Percentiles rank a stretch among this genome's conserved stretches.
Conservation (phyloP, 495 filamentous ascomycete species). For the Aspergillus ellipticus region DNA sequence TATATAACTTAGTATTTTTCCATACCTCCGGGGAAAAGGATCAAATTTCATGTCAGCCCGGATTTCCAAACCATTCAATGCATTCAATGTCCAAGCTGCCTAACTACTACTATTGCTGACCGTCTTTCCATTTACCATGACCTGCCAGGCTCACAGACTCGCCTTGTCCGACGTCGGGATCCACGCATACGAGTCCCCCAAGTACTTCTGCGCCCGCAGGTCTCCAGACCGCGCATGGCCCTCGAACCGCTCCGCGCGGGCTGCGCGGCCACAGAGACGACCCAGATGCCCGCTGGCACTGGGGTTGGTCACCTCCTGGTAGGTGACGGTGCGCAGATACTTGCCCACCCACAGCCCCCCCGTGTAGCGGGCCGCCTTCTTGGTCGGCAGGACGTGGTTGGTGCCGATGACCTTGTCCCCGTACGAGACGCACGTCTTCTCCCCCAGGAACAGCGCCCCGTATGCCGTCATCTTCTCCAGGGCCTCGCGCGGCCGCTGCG, state of each 20-base stretch:
- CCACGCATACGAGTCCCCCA: constrained; percentile 42
- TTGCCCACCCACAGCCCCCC: constrained; percentile 54
- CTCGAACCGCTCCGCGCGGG: constrained; percentile 52
- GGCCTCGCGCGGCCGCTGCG: constrained; percentile 42
- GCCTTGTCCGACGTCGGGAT: constrained; percentile 16
- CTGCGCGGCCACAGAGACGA: constrained; percentile 46
- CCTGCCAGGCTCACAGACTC: no score
- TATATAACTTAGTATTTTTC: no score
- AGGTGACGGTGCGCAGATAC: constrained; percentile 48
- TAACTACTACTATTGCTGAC: no score
- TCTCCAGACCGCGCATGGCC: constrained; percentile 51
- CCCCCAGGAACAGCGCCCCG: constrained; percentile 50
- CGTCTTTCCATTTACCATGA: no score
- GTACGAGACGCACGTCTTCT: constrained; percentile 52
- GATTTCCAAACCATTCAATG: no score
- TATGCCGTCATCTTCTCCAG: constrained; percentile 50
- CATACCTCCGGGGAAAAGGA: no score
- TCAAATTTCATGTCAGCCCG: no score
- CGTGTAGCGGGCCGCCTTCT: constrained; percentile 44
- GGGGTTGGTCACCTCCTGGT: constrained; percentile 45
- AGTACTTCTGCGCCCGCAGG: constrained; percentile 39
- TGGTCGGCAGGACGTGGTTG: constrained; percentile 52
- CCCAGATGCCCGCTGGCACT: constrained; percentile 48
- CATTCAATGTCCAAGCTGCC: no score
- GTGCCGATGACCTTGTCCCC: constrained; percentile 52